Evolutionary conservation across 2,329 filamentous ascomycete genomes (phyloP), one percentile per base, ranked within the genome.

Genomic region (Aspergillus pseudonomiae): DNA sequence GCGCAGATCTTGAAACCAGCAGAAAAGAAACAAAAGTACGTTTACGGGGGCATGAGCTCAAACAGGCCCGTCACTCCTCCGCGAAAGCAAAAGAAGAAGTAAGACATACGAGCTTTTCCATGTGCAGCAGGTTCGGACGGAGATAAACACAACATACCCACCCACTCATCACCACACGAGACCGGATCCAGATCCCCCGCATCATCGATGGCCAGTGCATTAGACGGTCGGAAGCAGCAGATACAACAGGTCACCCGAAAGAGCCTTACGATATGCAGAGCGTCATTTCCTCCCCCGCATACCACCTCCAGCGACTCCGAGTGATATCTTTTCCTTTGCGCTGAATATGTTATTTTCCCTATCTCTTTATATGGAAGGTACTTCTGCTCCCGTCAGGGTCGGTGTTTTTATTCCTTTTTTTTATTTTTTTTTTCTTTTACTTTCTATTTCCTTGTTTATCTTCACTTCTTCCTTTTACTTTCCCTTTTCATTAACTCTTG

Each of bases 1-100:
- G 6, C 16, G 14, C 73, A 96, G 93, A 98, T 99, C 79, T 87
- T 99, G 85, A 99, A 98, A 86, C 95, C 95, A 77, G 95, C 95
- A 81, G 95, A 99, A 88, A 99, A 99, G 90, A 99, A 99, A 90
- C 94, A 97, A 92, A 98, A 98, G 94, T 98, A 96, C 86, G 94
- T 96, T 79, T 87, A 89, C 84, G 85, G 85, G 83, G 85, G 86
- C 83, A 85, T 90, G 81, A 89, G 87, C 83, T 86, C 86, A 83
- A 85, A 87, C 84, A 86, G 85, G 84, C 86, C 87, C 80, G 84
- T 86, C 81, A 89, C 88, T 86, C 84, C 88, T 85, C 86, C 88
- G 81, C 85, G 86, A 83, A 91, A 89, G 81, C 85, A 86, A 80
- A 88, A 89, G 81, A 85, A 87, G 82, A 89, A 89, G 84, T 86